phyloP scores from a whole-genome alignment of 768 basidiomycete species.

The Leucosporidium scottii region DNA sequence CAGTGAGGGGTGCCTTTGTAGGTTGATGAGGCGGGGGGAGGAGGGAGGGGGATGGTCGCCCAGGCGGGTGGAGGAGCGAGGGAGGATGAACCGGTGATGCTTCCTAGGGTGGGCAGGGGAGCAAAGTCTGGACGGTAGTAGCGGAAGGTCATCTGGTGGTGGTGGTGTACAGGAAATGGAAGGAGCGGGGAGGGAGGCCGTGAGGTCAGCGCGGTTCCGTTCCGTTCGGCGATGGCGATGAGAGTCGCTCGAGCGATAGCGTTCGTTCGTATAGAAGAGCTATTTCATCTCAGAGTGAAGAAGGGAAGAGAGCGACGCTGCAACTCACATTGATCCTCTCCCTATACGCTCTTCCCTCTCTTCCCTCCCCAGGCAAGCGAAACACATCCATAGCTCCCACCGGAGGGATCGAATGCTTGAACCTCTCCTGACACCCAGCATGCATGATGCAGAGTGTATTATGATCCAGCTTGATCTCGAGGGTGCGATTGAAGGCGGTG shows the following conservation, averaged over 20 bases:
- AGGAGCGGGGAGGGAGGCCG: background rate
- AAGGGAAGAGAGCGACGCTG: background rate
- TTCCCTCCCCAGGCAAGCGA: conserved; percentile 9
- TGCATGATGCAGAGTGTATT: conserved; percentile 38
- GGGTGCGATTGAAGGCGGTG: conserved; percentile 30
- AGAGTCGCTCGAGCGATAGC: too few relatives aligned
- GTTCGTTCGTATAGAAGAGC: too few relatives aligned
- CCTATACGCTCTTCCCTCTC: conserved; percentile 8
- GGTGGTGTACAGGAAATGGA: background rate
- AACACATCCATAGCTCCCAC: conserved; percentile 31
- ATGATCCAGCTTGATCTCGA: conserved; percentile 34
- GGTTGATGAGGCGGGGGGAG: background rate
- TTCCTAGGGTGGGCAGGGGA: conserved; percentile 1
- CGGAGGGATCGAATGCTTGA: conserved; percentile 36
- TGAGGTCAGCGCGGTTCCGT: too few relatives aligned
- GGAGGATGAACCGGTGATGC: background rate
- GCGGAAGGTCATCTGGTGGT: conserved; percentile 32
- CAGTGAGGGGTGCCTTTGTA: conserved; percentile 34
- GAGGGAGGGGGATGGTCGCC: too few relatives aligned
- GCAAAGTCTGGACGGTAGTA: conserved; percentile 38
- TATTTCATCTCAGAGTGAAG: background rate
- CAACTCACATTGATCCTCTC: conserved; percentile 36
- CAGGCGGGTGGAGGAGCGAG: background rate
- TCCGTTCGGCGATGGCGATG: too few relatives aligned
- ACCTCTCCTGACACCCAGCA: conserved; percentile 35